phyloP scores from a whole-genome alignment of 1,284 basidiomycete genomes.

The Stereum hirsutum region DNA sequence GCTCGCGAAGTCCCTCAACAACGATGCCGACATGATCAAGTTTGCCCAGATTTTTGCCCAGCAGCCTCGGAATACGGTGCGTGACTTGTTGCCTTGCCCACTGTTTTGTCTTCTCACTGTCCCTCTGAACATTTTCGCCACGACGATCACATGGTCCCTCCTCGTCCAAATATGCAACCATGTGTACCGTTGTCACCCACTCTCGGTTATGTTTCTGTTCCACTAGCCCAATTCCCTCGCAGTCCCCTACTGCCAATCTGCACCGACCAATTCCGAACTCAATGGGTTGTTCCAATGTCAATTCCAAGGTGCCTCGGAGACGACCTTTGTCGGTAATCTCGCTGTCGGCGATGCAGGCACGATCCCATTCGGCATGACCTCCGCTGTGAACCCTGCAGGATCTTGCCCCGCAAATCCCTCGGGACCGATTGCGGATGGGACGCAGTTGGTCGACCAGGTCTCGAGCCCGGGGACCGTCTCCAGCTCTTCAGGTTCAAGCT shows the following conservation, averaged over 20 bases:
- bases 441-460: constrained; percentile 30
- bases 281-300: constrained; percentile 35
- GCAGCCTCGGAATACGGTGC: constrained; percentile 41
- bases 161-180: background rate
- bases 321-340: constrained; percentile 22
- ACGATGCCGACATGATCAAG: constrained; percentile 44
- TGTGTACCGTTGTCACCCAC: too few relatives aligned
- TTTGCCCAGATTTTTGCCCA: constrained; percentile 52
- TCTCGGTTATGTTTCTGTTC: background rate
- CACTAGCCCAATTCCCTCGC: constrained; percentile 23
- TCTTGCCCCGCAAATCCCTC: constrained; percentile 29
- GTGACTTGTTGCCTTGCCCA: constrained; percentile 8
- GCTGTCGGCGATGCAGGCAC: constrained; percentile 23
- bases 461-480: constrained; percentile 5
- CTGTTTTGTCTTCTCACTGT: background rate
- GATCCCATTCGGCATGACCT: constrained; percentile 25
- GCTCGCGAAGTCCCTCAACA: constrained; percentile 48
- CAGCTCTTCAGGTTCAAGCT: background rate
- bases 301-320: constrained; percentile 24
- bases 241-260: constrained; percentile 30
- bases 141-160: background rate
- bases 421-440: constrained; percentile 37
- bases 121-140: background rate
- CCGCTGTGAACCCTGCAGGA: constrained; percentile 24
- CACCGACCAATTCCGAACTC: constrained; percentile 30